Percentiles rank a stretch among this genome's conserved stretches.
Conservation (phyloP, 441 rosid genomes). For the Populus tomentosa region DNA sequence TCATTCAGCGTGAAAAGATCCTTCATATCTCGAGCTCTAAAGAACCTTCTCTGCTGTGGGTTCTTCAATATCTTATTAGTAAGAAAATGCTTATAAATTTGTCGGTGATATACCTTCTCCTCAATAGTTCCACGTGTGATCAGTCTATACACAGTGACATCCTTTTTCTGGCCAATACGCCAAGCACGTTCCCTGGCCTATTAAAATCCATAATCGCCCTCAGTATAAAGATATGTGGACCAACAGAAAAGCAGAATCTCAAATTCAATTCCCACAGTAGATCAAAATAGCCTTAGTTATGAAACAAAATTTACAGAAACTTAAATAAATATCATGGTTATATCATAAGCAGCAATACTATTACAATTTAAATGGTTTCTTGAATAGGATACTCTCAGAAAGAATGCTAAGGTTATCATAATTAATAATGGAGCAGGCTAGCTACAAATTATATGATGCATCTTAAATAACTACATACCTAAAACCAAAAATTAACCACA, state of each 20-base stretch:
- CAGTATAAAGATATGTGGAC: conserved; percentile 11
- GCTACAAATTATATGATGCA: not conserved
- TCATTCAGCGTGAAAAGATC: conserved; percentile 81
- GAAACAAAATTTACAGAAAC: not conserved
- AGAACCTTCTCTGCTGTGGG: conserved; percentile 93
- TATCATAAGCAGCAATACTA: not conserved
- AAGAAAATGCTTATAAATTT: conserved; percentile 95
- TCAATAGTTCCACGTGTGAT: conserved; percentile 93
- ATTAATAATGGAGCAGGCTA: not conserved
- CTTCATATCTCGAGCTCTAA: conserved; percentile 95
- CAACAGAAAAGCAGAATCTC: not conserved
- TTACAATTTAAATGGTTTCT: conserved; percentile 2
- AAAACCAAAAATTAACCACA: conserved; percentile 6
- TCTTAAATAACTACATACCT: conserved; percentile 1
- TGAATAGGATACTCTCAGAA: not conserved
- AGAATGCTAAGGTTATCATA: not conserved
- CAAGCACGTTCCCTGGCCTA: conserved; percentile 99
- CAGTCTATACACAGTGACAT: conserved; percentile 85
- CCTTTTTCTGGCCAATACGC: conserved; percentile 96
- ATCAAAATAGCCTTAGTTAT: not conserved
- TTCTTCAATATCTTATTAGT: conserved; percentile 91
- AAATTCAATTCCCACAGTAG: not conserved
- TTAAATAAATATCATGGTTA: not conserved
- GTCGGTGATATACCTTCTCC: conserved; percentile 96
- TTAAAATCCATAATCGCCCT: conserved; percentile 13